Conservation (phyloP, 306 rosid species). For the Gillenia trifoliata region DNA sequence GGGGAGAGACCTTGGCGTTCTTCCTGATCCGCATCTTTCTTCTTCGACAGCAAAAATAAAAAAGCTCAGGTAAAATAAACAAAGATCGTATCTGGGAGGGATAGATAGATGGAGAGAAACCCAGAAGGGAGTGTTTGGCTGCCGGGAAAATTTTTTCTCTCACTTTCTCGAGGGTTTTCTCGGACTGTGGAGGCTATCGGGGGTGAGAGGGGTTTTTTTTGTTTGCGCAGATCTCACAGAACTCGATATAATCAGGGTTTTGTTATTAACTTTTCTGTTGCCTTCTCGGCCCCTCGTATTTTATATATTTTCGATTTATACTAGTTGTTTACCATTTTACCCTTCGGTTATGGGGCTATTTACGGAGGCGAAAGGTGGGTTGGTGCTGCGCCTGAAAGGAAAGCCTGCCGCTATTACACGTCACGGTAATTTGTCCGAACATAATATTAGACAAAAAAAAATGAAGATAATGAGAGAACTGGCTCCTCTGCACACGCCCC, state of each 20-base stretch:
- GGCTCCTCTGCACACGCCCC: not conserved
- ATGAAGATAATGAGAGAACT: not conserved
- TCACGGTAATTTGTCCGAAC: slow-evolving; percentile 38
- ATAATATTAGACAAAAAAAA: not conserved
- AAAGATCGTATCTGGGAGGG: not conserved
- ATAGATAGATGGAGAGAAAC: not conserved
- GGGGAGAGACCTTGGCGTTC: slow-evolving; percentile 63
- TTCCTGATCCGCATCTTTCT: slow-evolving; percentile 74
- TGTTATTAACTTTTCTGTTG: slow-evolving; percentile 28
- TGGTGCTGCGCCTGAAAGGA: not conserved
- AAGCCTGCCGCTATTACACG: slow-evolving; percentile 41
- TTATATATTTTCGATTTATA: slow-evolving; percentile 1
- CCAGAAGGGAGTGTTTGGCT: not conserved
- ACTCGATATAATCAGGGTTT: slow-evolving; percentile 58
- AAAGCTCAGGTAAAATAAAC: not conserved
- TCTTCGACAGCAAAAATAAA: not conserved
- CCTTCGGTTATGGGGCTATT: slow-evolving; percentile 27
- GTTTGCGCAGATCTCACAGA: slow-evolving; percentile 64
- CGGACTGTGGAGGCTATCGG: not conserved
- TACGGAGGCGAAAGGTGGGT: slow-evolving; percentile 7
- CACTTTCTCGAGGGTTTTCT: not conserved
- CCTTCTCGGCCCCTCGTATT: slow-evolving; percentile 42
- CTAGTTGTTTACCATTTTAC: slow-evolving; percentile 8
- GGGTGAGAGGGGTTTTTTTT: slow-evolving; percentile 10
- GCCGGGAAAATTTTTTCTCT: not conserved